These are phyloP conservation scores for Zhuliangozyma parablackwelliae DNA, from an alignment of 1,139 yeast genomes.

Conservation along the genomic window DNA sequence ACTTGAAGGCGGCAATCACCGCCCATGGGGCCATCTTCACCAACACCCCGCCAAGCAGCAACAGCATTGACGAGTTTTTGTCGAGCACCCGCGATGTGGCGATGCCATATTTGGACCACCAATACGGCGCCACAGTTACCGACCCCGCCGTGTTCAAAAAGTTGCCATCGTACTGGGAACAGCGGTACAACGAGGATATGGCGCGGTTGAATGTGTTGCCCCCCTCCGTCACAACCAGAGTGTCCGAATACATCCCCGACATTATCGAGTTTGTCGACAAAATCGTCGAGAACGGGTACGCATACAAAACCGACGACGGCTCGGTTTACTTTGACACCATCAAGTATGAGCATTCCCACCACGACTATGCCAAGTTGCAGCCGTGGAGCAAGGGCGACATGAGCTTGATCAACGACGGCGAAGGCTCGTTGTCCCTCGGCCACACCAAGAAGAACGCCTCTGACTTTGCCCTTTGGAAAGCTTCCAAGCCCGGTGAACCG, in stretches of 20 bases:
- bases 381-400: constrained; percentile 96
- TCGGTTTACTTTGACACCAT: constrained; percentile 93
- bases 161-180: constrained; percentile 88
- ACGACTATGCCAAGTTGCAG: constrained; percentile 90
- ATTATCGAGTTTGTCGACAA: constrained; percentile 72
- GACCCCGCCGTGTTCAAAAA: constrained; percentile 82
- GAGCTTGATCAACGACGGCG: constrained; percentile 89
- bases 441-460: constrained; percentile 64
- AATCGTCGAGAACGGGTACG: constrained; percentile 77
- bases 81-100: constrained; percentile 62
- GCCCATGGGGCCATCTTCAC: constrained; percentile 46
- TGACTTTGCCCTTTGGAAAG: constrained; percentile 96
- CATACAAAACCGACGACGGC: constrained; percentile 78
- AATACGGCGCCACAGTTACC: constrained; percentile 69
- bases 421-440: constrained; percentile 73
- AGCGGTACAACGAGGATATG: constrained; percentile 83
- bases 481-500: constrained; percentile 97
- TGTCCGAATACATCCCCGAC: constrained; percentile 94
- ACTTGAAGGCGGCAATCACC: constrained; percentile 56
- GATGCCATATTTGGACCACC: constrained; percentile 66
- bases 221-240: constrained; percentile 85
- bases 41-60: constrained; percentile 5
- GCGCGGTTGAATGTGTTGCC: constrained; percentile 74
- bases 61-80: constrained; percentile 37
- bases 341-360: constrained; percentile 71